Base-by-base conservation (phyloP, 2,329 filamentous ascomycete species). In the Monosporascus ibericus region DNA sequence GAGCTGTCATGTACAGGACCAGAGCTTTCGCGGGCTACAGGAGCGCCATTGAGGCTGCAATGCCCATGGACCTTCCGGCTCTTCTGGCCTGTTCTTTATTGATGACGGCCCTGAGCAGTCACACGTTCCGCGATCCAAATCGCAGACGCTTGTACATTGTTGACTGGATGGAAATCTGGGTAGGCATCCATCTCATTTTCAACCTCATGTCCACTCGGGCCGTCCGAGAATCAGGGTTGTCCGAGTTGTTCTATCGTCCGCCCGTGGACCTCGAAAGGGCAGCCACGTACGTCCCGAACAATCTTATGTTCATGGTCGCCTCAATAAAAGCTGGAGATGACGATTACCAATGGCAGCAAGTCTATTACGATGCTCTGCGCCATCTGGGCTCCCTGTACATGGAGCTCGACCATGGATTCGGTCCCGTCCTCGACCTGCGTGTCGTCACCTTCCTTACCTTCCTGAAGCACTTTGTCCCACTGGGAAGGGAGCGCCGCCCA, bases 91-190 rank as follows among this genome's bases (percentile, higher is more conserved):
- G 73, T 52, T 80, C 79, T 2, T 68, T 82, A 7, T 62, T 83
- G 17, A 70, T 81, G 53, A 75, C 74, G 25, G 78, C 72, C 6
- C 65, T 81, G 5, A 75, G 77, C 9, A 76, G 76, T 5, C 70
- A 79, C 50, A 68, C 67, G 49, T 81, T 82, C 60, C 72, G 77
- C 3, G 75, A 79, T n/a, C 63, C 68, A 0, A 68, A 75, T 47
- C 63, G 64, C 18, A 70, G 68, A 44, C 70, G 72, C 2, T 69
- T 82, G 2, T 80, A 75, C 58, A 73, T 82, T 30, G 63, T 81
- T 44, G 74, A 81, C 60, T 83, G 80, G 79, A 77, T 82, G 65
- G 59, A 74, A 3, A 69, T 82, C 14, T 83, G 79, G 78, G 69
- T 73, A 9, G 79, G 79, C 9, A 81, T 77, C 25, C 71, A 76